phyloP scores from a whole-genome alignment of 2,329 filamentous ascomycete genomes.

The Fusarium armeniacum region DNA sequence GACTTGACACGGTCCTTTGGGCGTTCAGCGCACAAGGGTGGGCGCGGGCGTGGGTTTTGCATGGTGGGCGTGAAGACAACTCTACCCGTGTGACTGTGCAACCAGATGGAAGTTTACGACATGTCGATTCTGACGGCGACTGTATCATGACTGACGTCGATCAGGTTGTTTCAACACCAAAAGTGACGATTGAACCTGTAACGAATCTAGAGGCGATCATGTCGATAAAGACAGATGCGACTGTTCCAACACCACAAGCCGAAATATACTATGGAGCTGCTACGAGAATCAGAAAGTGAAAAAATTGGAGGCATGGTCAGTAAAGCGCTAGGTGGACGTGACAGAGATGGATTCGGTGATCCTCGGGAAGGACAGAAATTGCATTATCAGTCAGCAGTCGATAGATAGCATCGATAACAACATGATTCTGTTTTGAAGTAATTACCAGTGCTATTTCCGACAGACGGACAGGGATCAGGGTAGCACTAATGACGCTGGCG shows the following conservation, averaged over 20 bases:
- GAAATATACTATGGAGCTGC: constrained; percentile 30
- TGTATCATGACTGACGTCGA: constrained; percentile 47
- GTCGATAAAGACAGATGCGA: constrained; percentile 15
- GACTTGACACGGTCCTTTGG: constrained; percentile 55
- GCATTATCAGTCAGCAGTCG: constrained; percentile 27
- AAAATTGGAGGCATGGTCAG: constrained; percentile 45
- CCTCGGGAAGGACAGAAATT: constrained; percentile 35
- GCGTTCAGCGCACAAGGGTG: constrained; percentile 54
- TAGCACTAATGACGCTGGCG: constrained; percentile 38
- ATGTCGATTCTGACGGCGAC: constrained; percentile 52
- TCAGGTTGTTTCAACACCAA: constrained; percentile 7
- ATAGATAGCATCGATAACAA: constrained; percentile 42
- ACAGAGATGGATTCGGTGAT: constrained; percentile 17
- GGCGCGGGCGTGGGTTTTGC: constrained; percentile 53
- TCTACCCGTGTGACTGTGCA: constrained; percentile 46
- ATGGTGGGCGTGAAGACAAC: constrained; percentile 42
- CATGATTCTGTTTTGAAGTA: constrained; percentile 22
- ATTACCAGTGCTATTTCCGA: constrained; percentile 44
- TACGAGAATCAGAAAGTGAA: constrained; percentile 33
- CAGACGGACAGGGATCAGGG: constrained; percentile 28
- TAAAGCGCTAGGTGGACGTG: constrained; percentile 55
- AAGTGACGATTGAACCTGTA: constrained; percentile 22
- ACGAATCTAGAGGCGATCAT: constrained; percentile 5
- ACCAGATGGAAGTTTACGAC: constrained; percentile 53
- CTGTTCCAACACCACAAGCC: constrained; percentile 9